Percentiles rank a stretch among this genome's conserved stretches.
Conservation (phyloP, 2,329 filamentous ascomycete genomes). For the Aureobasidium sp. region DNA sequence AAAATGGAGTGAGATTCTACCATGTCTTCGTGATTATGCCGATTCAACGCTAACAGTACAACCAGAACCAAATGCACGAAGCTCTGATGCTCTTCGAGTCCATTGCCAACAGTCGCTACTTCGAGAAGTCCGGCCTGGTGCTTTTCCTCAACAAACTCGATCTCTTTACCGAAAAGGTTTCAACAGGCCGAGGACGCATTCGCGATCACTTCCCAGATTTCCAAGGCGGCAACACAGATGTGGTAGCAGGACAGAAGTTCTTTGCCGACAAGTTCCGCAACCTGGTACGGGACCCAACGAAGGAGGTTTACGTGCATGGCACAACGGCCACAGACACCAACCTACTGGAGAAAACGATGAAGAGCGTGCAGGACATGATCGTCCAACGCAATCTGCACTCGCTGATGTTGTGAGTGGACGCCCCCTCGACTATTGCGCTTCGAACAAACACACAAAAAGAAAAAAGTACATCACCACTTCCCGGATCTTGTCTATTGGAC, state of each 20-base stretch:
- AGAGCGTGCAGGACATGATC: slow-evolving; percentile 48
- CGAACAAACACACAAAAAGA: background rate
- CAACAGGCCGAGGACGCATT: slow-evolving; percentile 40
- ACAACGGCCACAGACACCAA: slow-evolving; percentile 48
- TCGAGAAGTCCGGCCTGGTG: slow-evolving; percentile 66
- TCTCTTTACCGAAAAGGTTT: slow-evolving; percentile 47
- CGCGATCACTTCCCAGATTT: slow-evolving; percentile 45
- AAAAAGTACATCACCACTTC: background rate
- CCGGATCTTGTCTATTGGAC: background rate
- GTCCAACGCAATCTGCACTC: slow-evolving; percentile 47
- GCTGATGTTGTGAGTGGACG: slow-evolving; percentile 36
- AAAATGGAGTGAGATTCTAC: slow-evolving; percentile 51
- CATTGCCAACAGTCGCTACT: slow-evolving; percentile 67
- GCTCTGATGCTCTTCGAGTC: slow-evolving; percentile 65
- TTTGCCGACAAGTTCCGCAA: slow-evolving; percentile 47
- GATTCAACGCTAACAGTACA: background rate
- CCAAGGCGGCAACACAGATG: slow-evolving; percentile 37
- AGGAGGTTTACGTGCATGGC: slow-evolving; percentile 47
- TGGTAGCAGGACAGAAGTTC: slow-evolving; percentile 43
- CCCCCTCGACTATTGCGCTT: background rate
- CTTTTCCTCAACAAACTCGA: slow-evolving; percentile 72
- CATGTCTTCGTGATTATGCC: background rate
- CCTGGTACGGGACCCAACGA: slow-evolving; percentile 43
- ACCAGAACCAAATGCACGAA: slow-evolving; percentile 67
- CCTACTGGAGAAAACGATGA: slow-evolving; percentile 46